Evolutionary conservation across 257 asterid genomes (phyloP).

Genomic region (Catharanthus roseus): DNA sequence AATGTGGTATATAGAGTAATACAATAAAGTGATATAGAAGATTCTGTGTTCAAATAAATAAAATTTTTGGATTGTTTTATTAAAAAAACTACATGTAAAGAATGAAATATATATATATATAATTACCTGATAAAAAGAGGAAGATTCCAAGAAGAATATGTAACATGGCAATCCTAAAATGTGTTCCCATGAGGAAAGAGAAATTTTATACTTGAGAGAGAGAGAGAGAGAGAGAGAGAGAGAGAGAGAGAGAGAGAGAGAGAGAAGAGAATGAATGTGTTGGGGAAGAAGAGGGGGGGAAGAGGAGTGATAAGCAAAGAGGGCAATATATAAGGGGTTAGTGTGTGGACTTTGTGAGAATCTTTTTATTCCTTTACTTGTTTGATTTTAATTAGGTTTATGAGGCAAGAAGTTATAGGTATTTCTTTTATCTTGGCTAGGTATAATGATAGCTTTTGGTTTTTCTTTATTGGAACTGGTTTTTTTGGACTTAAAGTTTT

Average conservation of each 20-base stretch:
- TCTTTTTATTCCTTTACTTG: conserved; percentile 40
- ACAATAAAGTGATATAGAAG: too few relatives aligned
- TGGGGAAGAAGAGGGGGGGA: conserved; percentile 18
- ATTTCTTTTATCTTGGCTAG: too few relatives aligned
- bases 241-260: too few relatives aligned
- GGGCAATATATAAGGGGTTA: conserved; percentile 13
- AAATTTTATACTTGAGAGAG: neutral
- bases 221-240: conserved; percentile 9
- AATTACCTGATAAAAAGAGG: conserved; percentile 25
- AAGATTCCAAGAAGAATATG: conserved; percentile 36
- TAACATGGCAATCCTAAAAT: conserved; percentile 27
- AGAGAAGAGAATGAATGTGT: too few relatives aligned
- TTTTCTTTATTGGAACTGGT: neutral
- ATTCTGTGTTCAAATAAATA: too few relatives aligned
- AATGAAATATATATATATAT: neutral
- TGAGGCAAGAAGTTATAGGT: conserved; percentile 17
- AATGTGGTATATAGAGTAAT: too few relatives aligned
- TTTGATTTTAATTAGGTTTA: conserved; percentile 19
- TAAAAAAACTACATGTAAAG: neutral
- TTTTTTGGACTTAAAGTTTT: neutral
- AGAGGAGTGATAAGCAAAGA: conserved; percentile 14
- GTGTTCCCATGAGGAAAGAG: conserved; percentile 34
- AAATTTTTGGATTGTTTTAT: too few relatives aligned
- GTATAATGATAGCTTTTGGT: neutral
- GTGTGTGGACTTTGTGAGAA: conserved; percentile 17